Conservation (phyloP, 2,329 filamentous ascomycete genomes). For the Claviceps sp. region DNA sequence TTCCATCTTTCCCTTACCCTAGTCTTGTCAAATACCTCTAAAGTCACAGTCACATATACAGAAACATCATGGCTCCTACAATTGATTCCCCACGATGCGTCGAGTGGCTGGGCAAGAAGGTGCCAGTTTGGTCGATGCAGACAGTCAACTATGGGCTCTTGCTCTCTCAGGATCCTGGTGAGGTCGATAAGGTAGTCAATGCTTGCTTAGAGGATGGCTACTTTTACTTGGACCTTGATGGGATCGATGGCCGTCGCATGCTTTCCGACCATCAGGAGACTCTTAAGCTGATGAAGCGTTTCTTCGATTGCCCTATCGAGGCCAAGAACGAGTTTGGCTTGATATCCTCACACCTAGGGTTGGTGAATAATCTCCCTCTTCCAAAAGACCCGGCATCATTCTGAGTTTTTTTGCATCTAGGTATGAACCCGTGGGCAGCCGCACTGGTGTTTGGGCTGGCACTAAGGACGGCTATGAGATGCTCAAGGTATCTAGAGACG, state of each 20-base stretch:
- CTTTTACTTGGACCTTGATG: slow-evolving; percentile 41
- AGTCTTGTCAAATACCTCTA: no score
- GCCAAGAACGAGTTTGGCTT: slow-evolving; percentile 44
- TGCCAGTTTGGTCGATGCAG: slow-evolving; percentile 37
- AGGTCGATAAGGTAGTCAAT: slow-evolving; percentile 36
- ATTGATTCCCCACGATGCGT: slow-evolving; percentile 29
- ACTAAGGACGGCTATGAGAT: slow-evolving; percentile 41
- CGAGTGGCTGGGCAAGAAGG: slow-evolving; percentile 34
- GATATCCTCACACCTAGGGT: slow-evolving; percentile 38
- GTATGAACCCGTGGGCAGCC: slow-evolving; percentile 35
- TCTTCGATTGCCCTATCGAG: slow-evolving; percentile 39
- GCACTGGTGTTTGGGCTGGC: slow-evolving; percentile 31
- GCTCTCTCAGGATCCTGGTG: slow-evolving; percentile 39
- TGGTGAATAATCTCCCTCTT: slow-evolving; percentile 8
- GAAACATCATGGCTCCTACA: slow-evolving; percentile 21
- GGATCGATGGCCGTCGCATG: slow-evolving; percentile 38
- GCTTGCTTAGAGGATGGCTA: slow-evolving; percentile 38
- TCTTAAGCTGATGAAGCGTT: slow-evolving; percentile 40
- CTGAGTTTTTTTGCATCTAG: slow-evolving; percentile 10
- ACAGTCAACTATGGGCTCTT: slow-evolving; percentile 38
- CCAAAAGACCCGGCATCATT: background rate
- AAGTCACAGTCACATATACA: background rate
- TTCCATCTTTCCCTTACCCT: no score
- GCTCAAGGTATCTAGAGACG: slow-evolving; percentile 37
- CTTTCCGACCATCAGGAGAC: slow-evolving; percentile 38